Conservation (phyloP, 495 filamentous ascomycete genomes). For the Melanomma pulvis-pyrius region DNA sequence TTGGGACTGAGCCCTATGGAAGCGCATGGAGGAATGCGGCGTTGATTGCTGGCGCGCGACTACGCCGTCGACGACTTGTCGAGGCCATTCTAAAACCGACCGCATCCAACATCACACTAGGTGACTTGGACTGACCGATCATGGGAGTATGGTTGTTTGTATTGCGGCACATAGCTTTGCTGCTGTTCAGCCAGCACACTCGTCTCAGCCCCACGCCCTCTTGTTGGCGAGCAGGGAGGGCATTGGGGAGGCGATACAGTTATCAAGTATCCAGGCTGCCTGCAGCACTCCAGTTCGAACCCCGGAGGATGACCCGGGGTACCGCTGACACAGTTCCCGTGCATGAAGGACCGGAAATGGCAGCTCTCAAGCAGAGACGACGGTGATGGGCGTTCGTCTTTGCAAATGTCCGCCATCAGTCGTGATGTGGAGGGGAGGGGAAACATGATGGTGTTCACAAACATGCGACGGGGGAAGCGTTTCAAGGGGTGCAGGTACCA, state of each 20-base stretch:
- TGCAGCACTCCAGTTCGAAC: no score
- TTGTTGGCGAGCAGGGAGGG: neutral
- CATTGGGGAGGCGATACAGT: no score
- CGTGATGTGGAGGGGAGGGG: neutral
- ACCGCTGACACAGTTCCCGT: neutral
- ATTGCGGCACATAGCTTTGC: neutral
- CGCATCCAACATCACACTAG: neutral
- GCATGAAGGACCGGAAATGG: slow-evolving; percentile 7
- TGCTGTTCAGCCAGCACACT: no score
- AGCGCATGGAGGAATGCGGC: neutral
- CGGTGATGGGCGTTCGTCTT: neutral
- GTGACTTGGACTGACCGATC: neutral
- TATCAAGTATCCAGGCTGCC: no score
- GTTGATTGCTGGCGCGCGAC: neutral
- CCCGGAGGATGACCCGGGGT: neutral
- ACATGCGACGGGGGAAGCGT: slow-evolving; percentile 10
- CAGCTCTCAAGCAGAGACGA: neutral
- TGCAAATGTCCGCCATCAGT: neutral
- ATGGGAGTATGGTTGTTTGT: no score
- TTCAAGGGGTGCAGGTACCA: slow-evolving; percentile 27
- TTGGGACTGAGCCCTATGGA: no score
- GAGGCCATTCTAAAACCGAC: no score
- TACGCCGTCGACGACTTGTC: neutral
- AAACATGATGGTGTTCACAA: neutral
- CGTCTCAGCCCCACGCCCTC: no score